Percentiles rank a stretch among this genome's conserved stretches.
phyloP scores from a whole-genome alignment of 805 yeast species.

The Sugiyamaella mastotermitis region DNA sequence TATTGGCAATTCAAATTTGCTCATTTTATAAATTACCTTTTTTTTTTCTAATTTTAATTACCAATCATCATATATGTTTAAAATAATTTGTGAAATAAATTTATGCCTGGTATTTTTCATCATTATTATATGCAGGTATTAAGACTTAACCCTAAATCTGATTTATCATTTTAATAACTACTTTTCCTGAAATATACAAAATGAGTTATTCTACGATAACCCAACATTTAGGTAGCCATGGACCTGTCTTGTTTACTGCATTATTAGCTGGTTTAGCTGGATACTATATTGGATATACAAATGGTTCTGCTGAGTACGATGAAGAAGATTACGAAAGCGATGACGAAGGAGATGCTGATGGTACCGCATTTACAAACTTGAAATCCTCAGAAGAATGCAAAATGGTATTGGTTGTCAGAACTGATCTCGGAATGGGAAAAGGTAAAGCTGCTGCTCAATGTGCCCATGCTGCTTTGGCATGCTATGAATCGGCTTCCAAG shows the following conservation, averaged over 20 bases:
- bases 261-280: slow-evolving; percentile 13
- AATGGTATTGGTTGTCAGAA: slow-evolving; percentile 84
- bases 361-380: slow-evolving; percentile 9
- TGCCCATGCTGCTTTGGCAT: slow-evolving; percentile 92
- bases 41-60: too few relatives aligned
- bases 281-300: slow-evolving; percentile 9
- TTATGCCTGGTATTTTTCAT: too few relatives aligned
- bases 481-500: slow-evolving; percentile 55
- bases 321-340: slow-evolving; percentile 12
- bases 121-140: too few relatives aligned
- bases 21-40: too few relatives aligned
- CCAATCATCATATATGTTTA: too few relatives aligned
- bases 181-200: too few relatives aligned
- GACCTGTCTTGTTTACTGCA: background rate
- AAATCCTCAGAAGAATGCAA: slow-evolving; percentile 24
- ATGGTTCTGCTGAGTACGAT: slow-evolving; percentile 1
- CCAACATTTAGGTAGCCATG: too few relatives aligned
- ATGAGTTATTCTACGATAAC: too few relatives aligned
- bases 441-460: slow-evolving; percentile 98
- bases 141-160: too few relatives aligned
- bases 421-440: slow-evolving; percentile 84
- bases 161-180: too few relatives aligned
- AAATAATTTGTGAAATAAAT: too few relatives aligned
- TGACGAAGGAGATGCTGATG: slow-evolving; percentile 15
- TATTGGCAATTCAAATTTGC: too few relatives aligned